Evolutionary conservation across 495 filamentous ascomycete genomes (phyloP).

Genomic region (Rostrohypoxylon terebratum): DNA sequence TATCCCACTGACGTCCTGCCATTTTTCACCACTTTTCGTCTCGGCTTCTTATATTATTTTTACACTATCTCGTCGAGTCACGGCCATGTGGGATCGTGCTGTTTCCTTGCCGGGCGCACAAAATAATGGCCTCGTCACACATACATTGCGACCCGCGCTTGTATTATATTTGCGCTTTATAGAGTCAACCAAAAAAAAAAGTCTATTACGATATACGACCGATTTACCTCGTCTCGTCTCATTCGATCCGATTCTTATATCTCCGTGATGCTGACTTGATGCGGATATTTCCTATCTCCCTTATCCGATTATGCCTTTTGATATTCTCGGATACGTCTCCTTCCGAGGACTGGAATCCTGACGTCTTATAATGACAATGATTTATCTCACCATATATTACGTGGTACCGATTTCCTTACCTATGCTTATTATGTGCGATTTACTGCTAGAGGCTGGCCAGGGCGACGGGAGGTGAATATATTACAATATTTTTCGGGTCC

Average conservation of each 20-base stretch:
- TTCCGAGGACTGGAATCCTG: neutral
- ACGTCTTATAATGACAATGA: conserved; percentile 17
- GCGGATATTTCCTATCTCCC: neutral
- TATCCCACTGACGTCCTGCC: conserved; percentile 7
- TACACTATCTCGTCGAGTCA: neutral
- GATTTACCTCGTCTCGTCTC: neutral
- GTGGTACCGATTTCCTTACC: neutral
- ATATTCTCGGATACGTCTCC: conserved; percentile 4
- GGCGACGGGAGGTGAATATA: neutral
- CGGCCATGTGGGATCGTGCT: conserved; percentile 2
- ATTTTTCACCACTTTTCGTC: neutral
- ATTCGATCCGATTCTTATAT: neutral
- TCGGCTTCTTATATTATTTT: neutral
- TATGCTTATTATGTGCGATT: neutral
- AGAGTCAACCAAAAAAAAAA: conserved; percentile 24
- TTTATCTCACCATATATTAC: neutral
- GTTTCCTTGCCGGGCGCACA: conserved; percentile 7
- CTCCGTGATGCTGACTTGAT: neutral
- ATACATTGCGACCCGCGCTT: conserved; percentile 25
- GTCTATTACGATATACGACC: conserved; percentile 30
- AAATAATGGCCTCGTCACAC: conserved; percentile 21
- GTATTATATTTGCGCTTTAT: conserved; percentile 39
- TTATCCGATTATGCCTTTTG: neutral
- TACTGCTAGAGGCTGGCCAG: neutral
- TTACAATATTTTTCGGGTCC: neutral